Evolutionary conservation across 139 green algal genomes (phyloP).

Genomic region (Chlamydomonas sphaeroides): DNA sequence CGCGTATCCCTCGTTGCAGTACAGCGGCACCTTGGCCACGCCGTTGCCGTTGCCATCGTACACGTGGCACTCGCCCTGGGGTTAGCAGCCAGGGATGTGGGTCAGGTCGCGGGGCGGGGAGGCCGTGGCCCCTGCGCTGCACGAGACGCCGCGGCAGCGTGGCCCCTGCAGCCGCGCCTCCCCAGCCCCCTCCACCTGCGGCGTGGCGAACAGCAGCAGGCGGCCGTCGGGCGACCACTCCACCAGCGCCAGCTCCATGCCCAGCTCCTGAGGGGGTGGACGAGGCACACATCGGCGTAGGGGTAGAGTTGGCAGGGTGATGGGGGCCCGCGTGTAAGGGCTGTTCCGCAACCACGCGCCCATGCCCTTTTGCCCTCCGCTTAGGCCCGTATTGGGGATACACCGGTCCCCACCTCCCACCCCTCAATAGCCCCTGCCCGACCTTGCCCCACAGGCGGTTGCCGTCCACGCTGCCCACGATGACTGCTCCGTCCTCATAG

Average conservation of each 20-base stretch:
- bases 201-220: conserved; percentile 73
- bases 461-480: conserved; percentile 83
- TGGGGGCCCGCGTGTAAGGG: too few species aligned
- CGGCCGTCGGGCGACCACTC: conserved; percentile 80
- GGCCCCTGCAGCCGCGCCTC: too few species aligned
- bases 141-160: too few species aligned
- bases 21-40: conserved; percentile 76
- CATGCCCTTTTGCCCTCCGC: too few species aligned
- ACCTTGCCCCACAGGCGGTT: conserved; percentile 85
- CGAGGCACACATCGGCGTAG: too few species aligned
- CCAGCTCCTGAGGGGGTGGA: conserved; percentile 57
- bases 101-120: too few species aligned
- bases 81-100: too few species aligned
- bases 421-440: not conserved
- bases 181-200: conserved; percentile 13
- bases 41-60: conserved; percentile 84
- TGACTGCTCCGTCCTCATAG: conserved; percentile 88
- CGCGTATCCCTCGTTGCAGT: conserved; percentile 72
- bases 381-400: too few species aligned
- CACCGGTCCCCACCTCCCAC: too few species aligned
- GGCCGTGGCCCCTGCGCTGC: too few species aligned
- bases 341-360: too few species aligned
- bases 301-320: too few species aligned
- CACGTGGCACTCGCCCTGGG: conserved; percentile 70
- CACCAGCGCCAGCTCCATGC: conserved; percentile 70